phyloP scores from a whole-genome alignment of 2,329 filamentous ascomycete species.

The Salinomyces thailandicus region DNA sequence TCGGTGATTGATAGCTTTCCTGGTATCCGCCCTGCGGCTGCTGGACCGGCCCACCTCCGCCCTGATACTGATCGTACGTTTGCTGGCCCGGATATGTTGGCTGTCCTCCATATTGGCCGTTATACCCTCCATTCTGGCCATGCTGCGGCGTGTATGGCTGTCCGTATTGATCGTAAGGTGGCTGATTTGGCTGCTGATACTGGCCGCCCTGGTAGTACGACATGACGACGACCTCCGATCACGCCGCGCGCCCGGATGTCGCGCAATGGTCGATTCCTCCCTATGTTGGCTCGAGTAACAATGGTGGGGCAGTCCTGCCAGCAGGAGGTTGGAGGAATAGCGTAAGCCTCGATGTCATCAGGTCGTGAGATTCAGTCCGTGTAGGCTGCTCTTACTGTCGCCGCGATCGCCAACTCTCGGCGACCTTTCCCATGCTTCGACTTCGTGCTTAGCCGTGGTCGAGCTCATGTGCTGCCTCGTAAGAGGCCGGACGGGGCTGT shows the following conservation, averaged over 20 bases:
- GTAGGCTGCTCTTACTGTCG: neutral
- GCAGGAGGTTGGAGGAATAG: conserved; percentile 1
- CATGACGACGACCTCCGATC: conserved; percentile 32
- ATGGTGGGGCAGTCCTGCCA: conserved; percentile 1
- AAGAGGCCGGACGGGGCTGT: too few relatives aligned
- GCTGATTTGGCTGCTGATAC: conserved; percentile 20
- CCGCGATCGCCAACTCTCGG: too few relatives aligned
- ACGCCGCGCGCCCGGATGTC: neutral
- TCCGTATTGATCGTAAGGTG: conserved; percentile 14
- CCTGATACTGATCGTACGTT: conserved; percentile 16
- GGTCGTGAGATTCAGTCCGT: neutral
- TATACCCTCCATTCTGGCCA: conserved; percentile 17
- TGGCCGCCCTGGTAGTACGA: conserved; percentile 47
- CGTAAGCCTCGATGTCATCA: conserved; percentile 8
- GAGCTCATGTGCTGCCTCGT: too few relatives aligned
- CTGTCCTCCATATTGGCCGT: conserved; percentile 12
- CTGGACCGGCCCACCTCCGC: conserved; percentile 20
- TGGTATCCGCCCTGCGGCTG: conserved; percentile 14
- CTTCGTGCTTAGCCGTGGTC: too few relatives aligned
- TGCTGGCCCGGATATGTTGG: conserved; percentile 18
- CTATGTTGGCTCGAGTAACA: neutral
- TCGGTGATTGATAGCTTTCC: conserved; percentile 6
- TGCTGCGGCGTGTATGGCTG: conserved; percentile 13
- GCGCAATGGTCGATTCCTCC: neutral
- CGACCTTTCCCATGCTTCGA: too few relatives aligned